Conservation (phyloP, 2,329 filamentous ascomycete genomes). For the Ascochyta koolunga region DNA sequence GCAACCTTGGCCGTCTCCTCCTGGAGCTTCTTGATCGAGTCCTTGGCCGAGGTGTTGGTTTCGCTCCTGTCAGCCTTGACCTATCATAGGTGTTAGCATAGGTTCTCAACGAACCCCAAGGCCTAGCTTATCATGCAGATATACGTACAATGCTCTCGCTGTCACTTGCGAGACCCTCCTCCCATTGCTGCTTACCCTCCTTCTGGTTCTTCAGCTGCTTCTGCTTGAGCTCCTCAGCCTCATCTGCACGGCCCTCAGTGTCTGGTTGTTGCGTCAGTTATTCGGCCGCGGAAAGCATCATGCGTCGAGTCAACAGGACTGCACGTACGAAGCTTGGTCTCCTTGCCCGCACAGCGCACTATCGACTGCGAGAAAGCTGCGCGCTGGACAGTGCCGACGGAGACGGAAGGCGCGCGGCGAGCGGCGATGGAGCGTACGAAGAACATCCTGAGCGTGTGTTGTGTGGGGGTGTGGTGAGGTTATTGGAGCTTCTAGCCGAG, state of each 20-base stretch:
- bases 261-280: constrained; percentile 28
- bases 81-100: constrained; percentile 21
- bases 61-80: constrained; percentile 54
- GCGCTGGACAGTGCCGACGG: constrained; percentile 38
- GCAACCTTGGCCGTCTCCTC: constrained; percentile 51
- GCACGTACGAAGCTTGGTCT: constrained; percentile 51
- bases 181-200: constrained; percentile 52
- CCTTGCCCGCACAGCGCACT: constrained; percentile 51
- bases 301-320: not conserved
- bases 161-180: constrained; percentile 51
- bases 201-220: constrained; percentile 52
- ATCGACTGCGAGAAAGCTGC: constrained; percentile 48
- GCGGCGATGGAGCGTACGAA: constrained; percentile 40
- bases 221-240: constrained; percentile 52
- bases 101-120: not conserved
- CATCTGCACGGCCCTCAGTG: constrained; percentile 43
- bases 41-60: constrained; percentile 44
- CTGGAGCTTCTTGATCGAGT: constrained; percentile 55
- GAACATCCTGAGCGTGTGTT: constrained; percentile 31
- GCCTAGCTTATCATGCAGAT: not conserved
- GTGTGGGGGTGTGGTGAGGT: not conserved
- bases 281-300: not conserved
- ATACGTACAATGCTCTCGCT: constrained; percentile 50
- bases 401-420: constrained; percentile 36
- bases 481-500: not conserved